Conservation (phyloP, 2,329 filamentous ascomycete species). For the Colletotrichum karsti region DNA sequence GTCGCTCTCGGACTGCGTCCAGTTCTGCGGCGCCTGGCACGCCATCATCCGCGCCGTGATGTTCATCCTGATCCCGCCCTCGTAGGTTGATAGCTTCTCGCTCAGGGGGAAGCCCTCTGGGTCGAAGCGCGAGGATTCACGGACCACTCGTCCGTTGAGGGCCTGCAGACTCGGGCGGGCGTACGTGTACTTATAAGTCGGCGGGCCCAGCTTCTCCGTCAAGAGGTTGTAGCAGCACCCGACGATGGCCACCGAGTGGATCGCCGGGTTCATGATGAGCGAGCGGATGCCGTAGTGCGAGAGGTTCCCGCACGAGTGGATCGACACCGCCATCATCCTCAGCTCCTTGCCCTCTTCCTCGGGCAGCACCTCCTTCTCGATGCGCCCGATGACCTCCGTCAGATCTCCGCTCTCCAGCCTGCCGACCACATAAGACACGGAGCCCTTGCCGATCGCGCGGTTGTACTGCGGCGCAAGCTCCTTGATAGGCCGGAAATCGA, state of each 20-base stretch:
- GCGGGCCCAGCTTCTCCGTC: constrained; percentile 87
- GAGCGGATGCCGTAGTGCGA: constrained; percentile 93
- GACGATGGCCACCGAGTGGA: constrained; percentile 92
- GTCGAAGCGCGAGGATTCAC: constrained; percentile 78
- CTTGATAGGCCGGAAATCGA: constrained; percentile 55
- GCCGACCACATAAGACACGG: constrained; percentile 81
- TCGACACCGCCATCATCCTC: constrained; percentile 85
- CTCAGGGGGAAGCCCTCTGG: constrained; percentile 96
- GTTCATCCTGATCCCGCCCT: constrained; percentile 80
- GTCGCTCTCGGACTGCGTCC: constrained; percentile 83
- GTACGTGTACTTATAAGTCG: constrained; percentile 84
- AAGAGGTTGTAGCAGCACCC: constrained; percentile 98
- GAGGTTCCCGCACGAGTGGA: constrained; percentile 98
- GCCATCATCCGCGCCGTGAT: constrained; percentile 99
- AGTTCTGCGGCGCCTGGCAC: constrained; percentile 93
- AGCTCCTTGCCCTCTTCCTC: constrained; percentile 43
- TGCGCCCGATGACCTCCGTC: constrained; percentile 69
- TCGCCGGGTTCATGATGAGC: constrained; percentile 82
- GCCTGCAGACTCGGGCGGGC: constrained; percentile 75
- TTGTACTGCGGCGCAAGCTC: constrained; percentile 62
- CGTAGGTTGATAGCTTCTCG: constrained; percentile 67
- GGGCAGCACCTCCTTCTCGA: constrained; percentile 54
- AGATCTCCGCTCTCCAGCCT: constrained; percentile 78
- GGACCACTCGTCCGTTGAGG: constrained; percentile 72
- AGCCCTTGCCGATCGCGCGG: constrained; percentile 69